These are phyloP conservation scores for Botrytis fabae DNA, from an alignment of 2,329 filamentous ascomycete species.

Conservation along the genomic window DNA sequence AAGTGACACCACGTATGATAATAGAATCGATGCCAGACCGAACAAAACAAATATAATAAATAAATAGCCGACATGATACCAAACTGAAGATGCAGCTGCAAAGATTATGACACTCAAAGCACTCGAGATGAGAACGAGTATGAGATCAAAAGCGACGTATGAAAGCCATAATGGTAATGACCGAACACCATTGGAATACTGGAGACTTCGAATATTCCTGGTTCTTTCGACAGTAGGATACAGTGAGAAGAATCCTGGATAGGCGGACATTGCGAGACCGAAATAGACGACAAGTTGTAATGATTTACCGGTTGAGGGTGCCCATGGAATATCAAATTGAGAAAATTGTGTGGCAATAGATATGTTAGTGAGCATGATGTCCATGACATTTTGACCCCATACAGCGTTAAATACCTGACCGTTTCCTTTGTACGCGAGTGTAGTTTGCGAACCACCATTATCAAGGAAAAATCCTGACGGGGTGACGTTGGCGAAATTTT, in stretches of 20 bases:
- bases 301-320: slow-evolving; percentile 66
- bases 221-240: slow-evolving; percentile 86
- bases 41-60: slow-evolving; percentile 81
- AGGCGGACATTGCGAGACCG: slow-evolving; percentile 73
- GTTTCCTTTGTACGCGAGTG: slow-evolving; percentile 71
- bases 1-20: slow-evolving; percentile 80
- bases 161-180: slow-evolving; percentile 82
- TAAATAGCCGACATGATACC: slow-evolving; percentile 78
- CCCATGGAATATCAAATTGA: slow-evolving; percentile 73
- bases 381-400: slow-evolving; percentile 62
- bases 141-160: slow-evolving; percentile 78
- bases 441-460: slow-evolving; percentile 57
- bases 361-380: slow-evolving; percentile 66
- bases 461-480: slow-evolving; percentile 82
- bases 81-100: slow-evolving; percentile 62
- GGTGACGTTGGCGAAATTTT: slow-evolving; percentile 65
- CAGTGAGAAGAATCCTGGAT: slow-evolving; percentile 82
- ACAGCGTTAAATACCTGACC: slow-evolving; percentile 57
- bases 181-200: slow-evolving; percentile 89
- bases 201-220: slow-evolving; percentile 75
- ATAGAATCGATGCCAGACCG: slow-evolving; percentile 72
- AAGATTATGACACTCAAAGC: slow-evolving; percentile 70
- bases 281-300: slow-evolving; percentile 82
- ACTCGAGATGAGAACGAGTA: slow-evolving; percentile 67
- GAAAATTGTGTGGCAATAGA: slow-evolving; percentile 72